These are phyloP conservation scores for Alternaria hordeiaustralica DNA, from an alignment of 2,329 filamentous ascomycete genomes.

Conservation along the genomic window DNA sequence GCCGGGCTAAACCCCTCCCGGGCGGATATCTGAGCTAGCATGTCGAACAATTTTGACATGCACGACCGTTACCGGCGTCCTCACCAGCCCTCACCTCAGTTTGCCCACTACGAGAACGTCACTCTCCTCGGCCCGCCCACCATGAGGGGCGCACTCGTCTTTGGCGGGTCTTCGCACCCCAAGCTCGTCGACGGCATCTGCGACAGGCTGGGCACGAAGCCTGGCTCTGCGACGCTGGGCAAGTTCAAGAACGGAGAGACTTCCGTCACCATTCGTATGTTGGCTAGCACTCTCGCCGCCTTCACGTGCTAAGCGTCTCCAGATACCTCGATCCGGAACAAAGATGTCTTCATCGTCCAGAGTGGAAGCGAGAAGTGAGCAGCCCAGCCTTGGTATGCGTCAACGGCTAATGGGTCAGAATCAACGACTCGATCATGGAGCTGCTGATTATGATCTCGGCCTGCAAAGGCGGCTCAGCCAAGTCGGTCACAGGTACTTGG, in stretches of 20 bases:
- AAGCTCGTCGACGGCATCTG: slow-evolving; percentile 69
- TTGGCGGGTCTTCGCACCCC: slow-evolving; percentile 71
- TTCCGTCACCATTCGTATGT: slow-evolving; percentile 68
- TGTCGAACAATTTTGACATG: slow-evolving; percentile 34
- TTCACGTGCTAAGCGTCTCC: slow-evolving; percentile 23
- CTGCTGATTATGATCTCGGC: slow-evolving; percentile 98
- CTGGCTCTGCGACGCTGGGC: slow-evolving; percentile 65
- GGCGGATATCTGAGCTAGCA: slow-evolving; percentile 17
- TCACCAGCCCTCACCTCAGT: slow-evolving; percentile 22
- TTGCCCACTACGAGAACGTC: slow-evolving; percentile 38
- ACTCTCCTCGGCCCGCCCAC: slow-evolving; percentile 47
- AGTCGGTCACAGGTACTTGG: slow-evolving; percentile 86
- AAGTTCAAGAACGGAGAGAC: slow-evolving; percentile 76
- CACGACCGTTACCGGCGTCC: slow-evolving; percentile 16
- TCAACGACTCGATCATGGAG: slow-evolving; percentile 99
- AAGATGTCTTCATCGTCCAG: slow-evolving; percentile 98
- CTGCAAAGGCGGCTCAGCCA: slow-evolving; percentile 96
- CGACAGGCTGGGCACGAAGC: slow-evolving; percentile 67
- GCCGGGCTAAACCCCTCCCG: slow-evolving; percentile 7
- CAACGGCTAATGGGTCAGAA: slow-evolving; percentile 55
- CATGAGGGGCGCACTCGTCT: slow-evolving; percentile 73
- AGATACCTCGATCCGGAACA: slow-evolving; percentile 81
- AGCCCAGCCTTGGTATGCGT: slow-evolving; percentile 3
- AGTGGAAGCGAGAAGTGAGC: slow-evolving; percentile 81
- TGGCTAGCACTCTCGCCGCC: slow-evolving; percentile 1